Evolutionary conservation across 2,329 filamentous ascomycete species (phyloP).

Genomic region (Chrysosporium queenslandicum): DNA sequence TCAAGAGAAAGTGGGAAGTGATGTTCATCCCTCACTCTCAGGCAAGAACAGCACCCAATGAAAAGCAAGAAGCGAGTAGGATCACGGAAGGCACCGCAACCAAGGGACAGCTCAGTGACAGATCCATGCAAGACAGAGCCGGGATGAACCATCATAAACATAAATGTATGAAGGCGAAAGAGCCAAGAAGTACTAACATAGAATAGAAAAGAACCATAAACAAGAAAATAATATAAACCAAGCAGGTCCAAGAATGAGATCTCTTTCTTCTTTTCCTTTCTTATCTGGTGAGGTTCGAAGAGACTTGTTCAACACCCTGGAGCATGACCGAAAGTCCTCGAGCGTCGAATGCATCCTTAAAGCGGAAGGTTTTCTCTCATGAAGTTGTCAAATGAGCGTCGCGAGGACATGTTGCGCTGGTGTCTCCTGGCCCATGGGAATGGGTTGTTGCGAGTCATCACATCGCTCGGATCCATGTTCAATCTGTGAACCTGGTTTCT

Average conservation of each 20-base stretch:
- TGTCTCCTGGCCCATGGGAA: constrained; percentile 7
- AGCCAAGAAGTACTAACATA: constrained; percentile 1
- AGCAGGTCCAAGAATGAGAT: neutral
- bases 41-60: neutral
- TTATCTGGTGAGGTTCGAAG: neutral
- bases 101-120: neutral
- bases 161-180: neutral
- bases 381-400: constrained; percentile 16
- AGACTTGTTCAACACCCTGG: neutral
- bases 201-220: neutral
- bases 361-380: constrained; percentile 8
- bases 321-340: neutral
- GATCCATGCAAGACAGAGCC: neutral
- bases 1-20: neutral
- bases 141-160: neutral
- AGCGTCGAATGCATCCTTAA: neutral
- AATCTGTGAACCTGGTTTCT: constrained; percentile 13
- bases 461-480: constrained; percentile 12
- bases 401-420: neutral
- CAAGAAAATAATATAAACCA: constrained; percentile 1
- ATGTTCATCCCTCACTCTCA: neutral
- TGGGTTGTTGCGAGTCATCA: constrained; percentile 17
- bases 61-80: neutral
- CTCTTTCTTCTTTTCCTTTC: neutral
- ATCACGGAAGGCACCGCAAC: neutral